Percentiles rank a stretch among this genome's conserved stretches.
These are phyloP conservation scores for Amphicarpaea edgeworthii DNA, from an alignment of 306 rosid species.

Conservation along the genomic window DNA sequence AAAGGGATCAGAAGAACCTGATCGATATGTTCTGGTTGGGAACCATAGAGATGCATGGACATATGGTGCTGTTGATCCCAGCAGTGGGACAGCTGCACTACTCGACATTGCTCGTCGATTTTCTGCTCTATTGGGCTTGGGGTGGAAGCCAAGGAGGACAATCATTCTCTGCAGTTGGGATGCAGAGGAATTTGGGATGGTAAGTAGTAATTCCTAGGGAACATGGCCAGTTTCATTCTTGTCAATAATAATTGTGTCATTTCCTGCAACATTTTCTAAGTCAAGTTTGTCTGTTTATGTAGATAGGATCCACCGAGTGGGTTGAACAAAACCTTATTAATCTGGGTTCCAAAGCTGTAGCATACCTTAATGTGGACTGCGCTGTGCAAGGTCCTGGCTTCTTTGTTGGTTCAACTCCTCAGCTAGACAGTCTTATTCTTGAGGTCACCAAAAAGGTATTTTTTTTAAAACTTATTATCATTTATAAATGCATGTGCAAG, in stretches of 20 bases:
- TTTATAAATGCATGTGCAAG: neutral
- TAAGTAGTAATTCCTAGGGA: slow-evolving; percentile 42
- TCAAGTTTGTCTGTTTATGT: slow-evolving; percentile 38
- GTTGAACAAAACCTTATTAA: slow-evolving; percentile 91
- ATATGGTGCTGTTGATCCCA: slow-evolving; percentile 95
- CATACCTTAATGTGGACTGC: slow-evolving; percentile 95
- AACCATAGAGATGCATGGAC: slow-evolving; percentile 99
- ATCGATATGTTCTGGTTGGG: slow-evolving; percentile 91
- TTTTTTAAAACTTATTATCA: slow-evolving; percentile 3
- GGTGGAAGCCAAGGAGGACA: slow-evolving; percentile 88
- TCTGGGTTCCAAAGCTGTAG: slow-evolving; percentile 81
- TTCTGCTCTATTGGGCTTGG: slow-evolving; percentile 59
- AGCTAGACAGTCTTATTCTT: slow-evolving; percentile 78
- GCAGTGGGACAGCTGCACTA: slow-evolving; percentile 93
- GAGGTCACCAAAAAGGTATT: slow-evolving; percentile 82
- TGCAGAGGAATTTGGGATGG: slow-evolving; percentile 68
- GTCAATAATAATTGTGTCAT: neutral
- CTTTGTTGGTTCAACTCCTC: slow-evolving; percentile 90
- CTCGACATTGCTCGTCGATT: slow-evolving; percentile 93
- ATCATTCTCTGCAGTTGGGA: slow-evolving; percentile 66
- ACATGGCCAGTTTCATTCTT: neutral
- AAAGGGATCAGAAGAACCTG: slow-evolving; percentile 86
- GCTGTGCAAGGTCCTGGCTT: slow-evolving; percentile 96
- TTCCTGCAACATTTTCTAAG: slow-evolving; percentile 26
- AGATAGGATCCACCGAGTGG: slow-evolving; percentile 99